A percentile compares a stretch with the other conserved stretches of the same genome.
Conservation (phyloP, 805 yeast genomes). For the Maudiozyma serrabonitensis region DNA sequence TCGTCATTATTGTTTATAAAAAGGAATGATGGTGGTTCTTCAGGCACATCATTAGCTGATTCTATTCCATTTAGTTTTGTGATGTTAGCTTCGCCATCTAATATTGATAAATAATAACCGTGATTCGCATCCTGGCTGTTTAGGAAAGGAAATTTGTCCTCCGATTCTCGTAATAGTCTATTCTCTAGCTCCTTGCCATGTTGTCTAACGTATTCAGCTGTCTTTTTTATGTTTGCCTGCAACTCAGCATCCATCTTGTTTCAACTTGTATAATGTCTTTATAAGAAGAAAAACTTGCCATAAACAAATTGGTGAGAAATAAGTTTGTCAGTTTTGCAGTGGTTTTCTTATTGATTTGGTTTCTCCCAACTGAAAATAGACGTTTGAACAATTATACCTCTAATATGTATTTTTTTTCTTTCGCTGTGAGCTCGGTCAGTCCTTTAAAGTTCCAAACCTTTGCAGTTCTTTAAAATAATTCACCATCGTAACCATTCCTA, state of each 20-base stretch:
- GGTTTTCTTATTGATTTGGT: not conserved
- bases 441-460: not conserved
- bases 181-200: slow-evolving; percentile 65
- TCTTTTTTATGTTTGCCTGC: slow-evolving; percentile 51
- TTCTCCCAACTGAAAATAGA: not conserved
- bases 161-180: slow-evolving; percentile 35
- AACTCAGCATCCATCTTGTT: slow-evolving; percentile 26
- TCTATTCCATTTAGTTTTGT: not conserved
- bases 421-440: not conserved
- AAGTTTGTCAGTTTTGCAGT: not conserved
- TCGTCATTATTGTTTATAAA: slow-evolving; percentile 23
- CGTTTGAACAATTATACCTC: not conserved
- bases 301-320: not conserved
- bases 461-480: not conserved
- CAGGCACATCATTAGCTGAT: not conserved
- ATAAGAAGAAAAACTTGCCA: not conserved
- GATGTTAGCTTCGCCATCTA: not conserved
- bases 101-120: slow-evolving; percentile 38
- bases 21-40: slow-evolving; percentile 20
- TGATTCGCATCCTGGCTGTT: slow-evolving; percentile 44
- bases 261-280: not conserved
- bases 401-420: not conserved
- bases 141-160: slow-evolving; percentile 57
- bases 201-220: slow-evolving; percentile 58
- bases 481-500: too few species aligned